A percentile compares a stretch with the other conserved stretches of the same genome.
These are phyloP conservation scores for Suillus discolor DNA, from an alignment of 768 basidiomycete species.

Conservation along the genomic window DNA sequence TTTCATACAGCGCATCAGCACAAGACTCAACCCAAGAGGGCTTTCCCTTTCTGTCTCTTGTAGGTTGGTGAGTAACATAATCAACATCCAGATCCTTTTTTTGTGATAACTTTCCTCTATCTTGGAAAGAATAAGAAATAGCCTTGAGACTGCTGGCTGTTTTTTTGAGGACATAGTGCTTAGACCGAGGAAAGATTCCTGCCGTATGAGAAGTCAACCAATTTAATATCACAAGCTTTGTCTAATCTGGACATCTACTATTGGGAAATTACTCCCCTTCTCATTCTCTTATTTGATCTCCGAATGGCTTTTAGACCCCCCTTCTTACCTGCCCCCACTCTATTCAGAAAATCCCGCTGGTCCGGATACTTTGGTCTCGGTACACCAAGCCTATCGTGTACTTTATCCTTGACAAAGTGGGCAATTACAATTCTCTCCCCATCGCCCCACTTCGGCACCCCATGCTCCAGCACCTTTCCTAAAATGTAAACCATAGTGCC, in stretches of 20 bases:
- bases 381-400: not conserved
- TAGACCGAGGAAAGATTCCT: too few species aligned
- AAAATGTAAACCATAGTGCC: not conserved
- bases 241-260: too few species aligned
- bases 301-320: too few species aligned
- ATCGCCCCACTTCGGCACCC: not conserved
- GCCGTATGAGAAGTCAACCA: too few species aligned
- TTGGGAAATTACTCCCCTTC: too few species aligned
- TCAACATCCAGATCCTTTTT: not conserved
- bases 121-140: not conserved
- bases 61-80: not conserved
- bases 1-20: not conserved
- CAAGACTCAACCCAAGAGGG: not conserved
- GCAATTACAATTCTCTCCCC: not conserved
- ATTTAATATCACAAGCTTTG: too few species aligned
- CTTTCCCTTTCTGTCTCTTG: not conserved
- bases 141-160: not conserved
- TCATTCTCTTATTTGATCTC: too few species aligned
- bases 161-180: not conserved
- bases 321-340: too few species aligned
- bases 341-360: too few species aligned
- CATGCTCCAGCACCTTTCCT: conserved; percentile 1
- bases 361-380: too few species aligned
- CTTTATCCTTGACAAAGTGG: conserved; percentile 3
- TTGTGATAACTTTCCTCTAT: not conserved